These are phyloP conservation scores for Naganishia liquefaciens DNA, from an alignment of 1,284 basidiomycete genomes.

Conservation along the genomic window DNA sequence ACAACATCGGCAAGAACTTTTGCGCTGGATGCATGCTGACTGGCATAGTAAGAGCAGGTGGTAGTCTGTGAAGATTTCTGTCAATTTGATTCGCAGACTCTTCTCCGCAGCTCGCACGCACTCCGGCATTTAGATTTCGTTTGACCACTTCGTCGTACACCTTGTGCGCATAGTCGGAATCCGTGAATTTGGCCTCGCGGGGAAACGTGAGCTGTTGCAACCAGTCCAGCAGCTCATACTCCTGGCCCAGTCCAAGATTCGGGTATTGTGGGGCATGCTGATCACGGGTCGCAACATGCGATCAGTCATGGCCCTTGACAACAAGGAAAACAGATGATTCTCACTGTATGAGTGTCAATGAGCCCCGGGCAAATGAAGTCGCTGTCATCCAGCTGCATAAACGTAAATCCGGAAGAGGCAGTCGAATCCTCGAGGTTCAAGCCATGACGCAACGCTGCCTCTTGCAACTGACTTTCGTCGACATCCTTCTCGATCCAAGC, in stretches of 20 bases:
- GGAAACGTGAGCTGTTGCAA: constrained; percentile 84
- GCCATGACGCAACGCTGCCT: constrained; percentile 42
- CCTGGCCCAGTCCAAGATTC: constrained; percentile 71
- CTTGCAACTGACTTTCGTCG: constrained; percentile 36
- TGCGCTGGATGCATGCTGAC: constrained; percentile 76
- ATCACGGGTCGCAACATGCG: constrained; percentile 13
- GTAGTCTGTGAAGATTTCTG: constrained; percentile 71
- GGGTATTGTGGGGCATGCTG: constrained; percentile 86
- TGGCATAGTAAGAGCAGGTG: constrained; percentile 89
- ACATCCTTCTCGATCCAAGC: constrained; percentile 68
- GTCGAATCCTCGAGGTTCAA: constrained; percentile 37
- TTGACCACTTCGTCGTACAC: constrained; percentile 75
- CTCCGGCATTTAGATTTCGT: constrained; percentile 73
- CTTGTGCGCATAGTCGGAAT: constrained; percentile 68
- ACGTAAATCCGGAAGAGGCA: constrained; percentile 44
- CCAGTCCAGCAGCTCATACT: constrained; percentile 82
- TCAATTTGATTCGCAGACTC: not conserved
- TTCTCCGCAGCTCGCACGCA: constrained; percentile 53
- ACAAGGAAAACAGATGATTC: constrained; percentile 36
- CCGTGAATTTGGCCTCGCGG: constrained; percentile 76
- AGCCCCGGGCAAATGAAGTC: constrained; percentile 86
- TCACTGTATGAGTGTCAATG: constrained; percentile 83
- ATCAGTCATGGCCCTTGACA: constrained; percentile 4
- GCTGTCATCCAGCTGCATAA: constrained; percentile 62
- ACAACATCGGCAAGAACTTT: constrained; percentile 78